phyloP scores from a whole-genome alignment of 768 basidiomycete species.

The Kwoniella shandongensis region DNA sequence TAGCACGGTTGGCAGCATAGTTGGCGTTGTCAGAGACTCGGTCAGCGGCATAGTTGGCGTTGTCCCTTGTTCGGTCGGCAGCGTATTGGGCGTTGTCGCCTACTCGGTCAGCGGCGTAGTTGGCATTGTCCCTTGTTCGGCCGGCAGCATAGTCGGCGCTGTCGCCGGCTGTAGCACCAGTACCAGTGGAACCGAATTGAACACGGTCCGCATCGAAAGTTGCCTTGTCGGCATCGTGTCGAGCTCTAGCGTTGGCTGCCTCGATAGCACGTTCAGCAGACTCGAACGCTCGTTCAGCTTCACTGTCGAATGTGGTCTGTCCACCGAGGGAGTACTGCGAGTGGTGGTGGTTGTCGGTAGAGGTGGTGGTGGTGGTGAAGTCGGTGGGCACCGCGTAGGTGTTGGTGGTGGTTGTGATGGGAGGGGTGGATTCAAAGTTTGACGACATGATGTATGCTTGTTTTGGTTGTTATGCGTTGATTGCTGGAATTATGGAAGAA shows the following conservation, averaged over 20 bases:
- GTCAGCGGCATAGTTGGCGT: slow-evolving; percentile 4
- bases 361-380: too few species aligned
- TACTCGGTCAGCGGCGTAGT: slow-evolving; percentile 5
- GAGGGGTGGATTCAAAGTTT: too few species aligned
- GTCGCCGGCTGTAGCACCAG: not conserved
- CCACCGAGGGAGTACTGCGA: too few species aligned
- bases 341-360: too few species aligned
- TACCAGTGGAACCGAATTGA: not conserved
- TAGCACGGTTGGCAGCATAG: slow-evolving; percentile 3
- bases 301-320: not conserved
- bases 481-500: too few species aligned
- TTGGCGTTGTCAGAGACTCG: not conserved
- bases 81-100: slow-evolving; percentile 9
- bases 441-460: too few species aligned
- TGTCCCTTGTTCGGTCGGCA: not conserved
- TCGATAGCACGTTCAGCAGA: not conserved
- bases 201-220: not conserved
- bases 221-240: not conserved
- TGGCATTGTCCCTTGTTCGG: slow-evolving; percentile 4
- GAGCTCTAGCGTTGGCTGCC: not conserved
- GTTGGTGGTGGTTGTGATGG: too few species aligned
- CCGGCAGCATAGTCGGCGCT: slow-evolving; percentile 8
- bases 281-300: slow-evolving; percentile 5
- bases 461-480: too few species aligned
- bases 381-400: too few species aligned